A percentile compares a stretch with the other conserved stretches of the same genome.
Evolutionary conservation across 129 eudicot genomes (phyloP).

Genomic region (Smallanthus sonchifolius): DNA sequence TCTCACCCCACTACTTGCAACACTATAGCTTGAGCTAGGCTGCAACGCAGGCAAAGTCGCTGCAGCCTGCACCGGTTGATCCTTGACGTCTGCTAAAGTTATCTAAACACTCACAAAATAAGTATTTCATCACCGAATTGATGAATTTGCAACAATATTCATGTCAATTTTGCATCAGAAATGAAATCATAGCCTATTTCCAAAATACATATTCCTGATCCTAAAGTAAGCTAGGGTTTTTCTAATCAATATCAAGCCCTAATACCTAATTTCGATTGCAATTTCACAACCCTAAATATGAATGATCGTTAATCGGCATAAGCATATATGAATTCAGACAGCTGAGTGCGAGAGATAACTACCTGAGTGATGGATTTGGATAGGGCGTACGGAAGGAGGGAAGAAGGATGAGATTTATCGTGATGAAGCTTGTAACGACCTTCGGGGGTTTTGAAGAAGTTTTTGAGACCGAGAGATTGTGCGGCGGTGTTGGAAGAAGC

Average conservation of each 20-base stretch:
- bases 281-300: not conserved
- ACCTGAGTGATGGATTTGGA: constrained; percentile 89
- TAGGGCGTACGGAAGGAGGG: constrained; percentile 62
- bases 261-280: constrained; percentile 4
- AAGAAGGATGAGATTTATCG: constrained; percentile 70
- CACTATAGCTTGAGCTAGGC: constrained; percentile 51
- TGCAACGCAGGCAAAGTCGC: constrained; percentile 32
- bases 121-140: constrained; percentile 8
- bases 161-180: constrained; percentile 1
- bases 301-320: not conserved
- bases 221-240: constrained; percentile 10
- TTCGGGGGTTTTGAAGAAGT: constrained; percentile 84
- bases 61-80: constrained; percentile 50
- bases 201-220: not conserved
- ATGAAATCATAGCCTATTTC: constrained; percentile 1
- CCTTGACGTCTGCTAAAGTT: constrained; percentile 69
- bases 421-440: constrained; percentile 71
- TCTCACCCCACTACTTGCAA: constrained; percentile 67
- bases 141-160: not conserved
- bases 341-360: not conserved
- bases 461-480: constrained; percentile 53
- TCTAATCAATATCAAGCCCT: not conserved
- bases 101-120: constrained; percentile 33
- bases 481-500: constrained; percentile 27
- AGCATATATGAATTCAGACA: not conserved